Base-by-base conservation (phyloP, 2,329 filamentous ascomycete genomes). In the Fusarium anguioides region DNA sequence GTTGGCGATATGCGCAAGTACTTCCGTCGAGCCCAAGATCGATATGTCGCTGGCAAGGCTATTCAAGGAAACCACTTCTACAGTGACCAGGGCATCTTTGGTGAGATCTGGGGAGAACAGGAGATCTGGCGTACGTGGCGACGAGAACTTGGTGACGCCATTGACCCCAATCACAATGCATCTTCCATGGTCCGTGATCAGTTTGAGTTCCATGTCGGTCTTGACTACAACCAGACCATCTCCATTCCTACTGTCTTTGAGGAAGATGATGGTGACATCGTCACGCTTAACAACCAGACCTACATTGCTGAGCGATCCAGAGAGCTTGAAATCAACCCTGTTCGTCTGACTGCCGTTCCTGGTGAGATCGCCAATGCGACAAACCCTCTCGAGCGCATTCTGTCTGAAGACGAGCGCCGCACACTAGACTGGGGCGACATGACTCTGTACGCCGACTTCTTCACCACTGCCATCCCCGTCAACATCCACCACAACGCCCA, bases 81-180 rank as follows among this genome's bases (percentile, higher is more conserved):
- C 35, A 72, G 69, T 46, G 75, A 77, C 14, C 75, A 77, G 26
- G 74, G 70, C 11, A 40, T 76, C 41, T 70, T 75, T 7, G 74
- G 61, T 6, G 70, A 76, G 33, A 66, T 77, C 10, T 72, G 74
- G 26, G 73, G 68, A 11, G 74, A 76, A 58, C 71, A 71, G 37
- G 71, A 73, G 24, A 42, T 72, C 8, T 73, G 64, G 61, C 66
- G 71, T 4, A 58, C 37, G 4, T 67, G 61, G 71, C 45, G 58
- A 14, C 68, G 64, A 3, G 48, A 60, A 31, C 29, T 62, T 1
- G 27, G 41, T 3, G 58, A 63, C 18, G 20, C 40, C 7, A 63
- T 63, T 9, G 58, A 63, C 20, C 26, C 29, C 5, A 17, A 33
- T 3, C 48, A 44, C 33, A 66, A 37, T 14, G 54, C 49, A 6